Base-by-base conservation (phyloP, 371 early-diverging fungal genomes). In the Lichtheimia corymbifera region DNA sequence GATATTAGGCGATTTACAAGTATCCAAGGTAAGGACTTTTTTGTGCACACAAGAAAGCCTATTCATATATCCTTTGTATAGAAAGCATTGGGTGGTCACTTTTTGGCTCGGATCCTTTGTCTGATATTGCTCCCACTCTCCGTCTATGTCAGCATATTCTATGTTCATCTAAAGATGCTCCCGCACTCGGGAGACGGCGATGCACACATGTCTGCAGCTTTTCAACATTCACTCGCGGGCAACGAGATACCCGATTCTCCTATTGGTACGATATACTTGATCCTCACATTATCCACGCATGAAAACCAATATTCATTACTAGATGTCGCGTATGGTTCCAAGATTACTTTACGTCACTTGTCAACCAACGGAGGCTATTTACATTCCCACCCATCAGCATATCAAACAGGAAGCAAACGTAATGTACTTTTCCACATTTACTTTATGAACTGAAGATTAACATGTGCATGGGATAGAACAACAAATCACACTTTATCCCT, bases 401-500 rank as follows among this genome's bases (percentile, higher is more conserved):
- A 96, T 73, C 91, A 92, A 25, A 87, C 90, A 50, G 92, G 90
- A 41, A 91, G 91, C 63, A 82, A 90, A 56, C 92, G 86, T 86
- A 79, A 68, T 79, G 61, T 24, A 9, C 18, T 18, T 40, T 44
- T 5, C 50, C 61, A 57, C 25, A 20, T 58, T 43, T 51, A 51
- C 17, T 14, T 40, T 15, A 40, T 40, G 3, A 30, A n/a, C 25
- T 45, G 20, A 50, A 52, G 40, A 30, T 35, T 53, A 43, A 49
- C 28, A 25, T 61, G 53, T 45, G 43, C 24, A 20, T 47, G 5
- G 6, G 30, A 42, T 54, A 87, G 87, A 97, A 59, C 98, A 98
- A 83, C 97, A 98, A 80, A 82, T 98, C 14, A 97, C 97, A 3
- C 84, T 93, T 4, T 98, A 98, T 74, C 88, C 91, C 13, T 91